A percentile compares a stretch with the other conserved stretches of the same genome.
Evolutionary conservation across 73 alveolate genomes (phyloP).

Genomic region (Tetrahymena elliotti): DNA sequence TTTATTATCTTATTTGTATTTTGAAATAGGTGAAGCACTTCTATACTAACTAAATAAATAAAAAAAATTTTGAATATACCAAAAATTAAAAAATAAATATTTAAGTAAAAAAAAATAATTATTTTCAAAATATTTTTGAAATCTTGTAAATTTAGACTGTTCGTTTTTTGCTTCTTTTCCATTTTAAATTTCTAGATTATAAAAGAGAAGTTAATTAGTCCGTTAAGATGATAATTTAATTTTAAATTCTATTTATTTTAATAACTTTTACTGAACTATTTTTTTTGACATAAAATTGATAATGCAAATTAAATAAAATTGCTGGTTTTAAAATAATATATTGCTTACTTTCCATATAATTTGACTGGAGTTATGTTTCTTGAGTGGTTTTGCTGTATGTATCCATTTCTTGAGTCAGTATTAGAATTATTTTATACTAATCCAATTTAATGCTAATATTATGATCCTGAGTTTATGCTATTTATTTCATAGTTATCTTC

Average conservation of each 20-base stretch:
- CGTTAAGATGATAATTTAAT: no score
- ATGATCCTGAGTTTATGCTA: background rate
- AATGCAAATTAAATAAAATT: no score
- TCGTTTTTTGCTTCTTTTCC: no score
- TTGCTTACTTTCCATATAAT: background rate
- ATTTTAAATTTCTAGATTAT: no score
- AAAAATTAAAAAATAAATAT: background rate
- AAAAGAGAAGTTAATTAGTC: no score
- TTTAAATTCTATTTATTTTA: no score
- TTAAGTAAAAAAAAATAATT: background rate
- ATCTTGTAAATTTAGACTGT: no score
- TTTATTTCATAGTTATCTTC: background rate
- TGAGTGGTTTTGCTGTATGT: background rate
- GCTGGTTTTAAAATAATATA: background rate
- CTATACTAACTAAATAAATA: background rate
- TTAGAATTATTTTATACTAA: background rate
- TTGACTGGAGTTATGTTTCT: background rate
- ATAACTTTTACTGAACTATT: background rate
- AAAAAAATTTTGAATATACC: no score
- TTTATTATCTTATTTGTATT: background rate
- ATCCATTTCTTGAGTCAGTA: background rate
- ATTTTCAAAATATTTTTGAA: no score
- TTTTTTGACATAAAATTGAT: no score
- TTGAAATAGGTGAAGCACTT: background rate
- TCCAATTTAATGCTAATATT: background rate